Percentiles rank a stretch among this genome's conserved stretches.
These are phyloP conservation scores for Cadophora sp. DNA, from an alignment of 2,329 filamentous ascomycete species.

Conservation along the genomic window DNA sequence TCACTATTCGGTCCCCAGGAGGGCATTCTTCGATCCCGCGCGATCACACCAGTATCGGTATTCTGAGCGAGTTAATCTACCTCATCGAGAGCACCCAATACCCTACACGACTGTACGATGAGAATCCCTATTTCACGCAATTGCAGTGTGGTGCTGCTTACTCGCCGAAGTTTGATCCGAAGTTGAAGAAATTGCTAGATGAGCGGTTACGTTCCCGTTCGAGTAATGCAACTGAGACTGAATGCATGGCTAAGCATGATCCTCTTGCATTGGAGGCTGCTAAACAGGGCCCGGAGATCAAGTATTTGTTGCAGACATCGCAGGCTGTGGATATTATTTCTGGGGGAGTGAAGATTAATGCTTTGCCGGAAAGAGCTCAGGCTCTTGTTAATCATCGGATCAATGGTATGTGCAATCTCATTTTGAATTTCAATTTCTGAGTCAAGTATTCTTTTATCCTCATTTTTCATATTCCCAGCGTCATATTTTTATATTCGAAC, in stretches of 20 bases:
- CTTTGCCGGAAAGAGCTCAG: slow-evolving; percentile 59
- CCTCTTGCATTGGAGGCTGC: slow-evolving; percentile 39
- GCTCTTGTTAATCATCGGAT: slow-evolving; percentile 48
- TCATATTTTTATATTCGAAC: neutral
- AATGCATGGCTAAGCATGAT: slow-evolving; percentile 11
- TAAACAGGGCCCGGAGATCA: slow-evolving; percentile 49
- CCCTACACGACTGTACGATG: slow-evolving; percentile 46
- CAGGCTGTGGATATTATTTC: slow-evolving; percentile 60
- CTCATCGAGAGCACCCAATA: slow-evolving; percentile 67
- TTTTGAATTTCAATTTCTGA: neutral
- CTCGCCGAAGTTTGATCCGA: slow-evolving; percentile 19
- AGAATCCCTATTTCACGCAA: slow-evolving; percentile 44
- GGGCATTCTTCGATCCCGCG: slow-evolving; percentile 67
- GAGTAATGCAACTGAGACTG: neutral
- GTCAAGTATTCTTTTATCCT: neutral
- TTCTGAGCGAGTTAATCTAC: slow-evolving; percentile 70
- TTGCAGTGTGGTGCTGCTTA: slow-evolving; percentile 22
- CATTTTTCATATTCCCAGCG: neutral
- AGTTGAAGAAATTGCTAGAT: slow-evolving; percentile 17
- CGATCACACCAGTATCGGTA: slow-evolving; percentile 73
- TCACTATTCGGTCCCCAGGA: slow-evolving; percentile 58
- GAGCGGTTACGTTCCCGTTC: neutral
- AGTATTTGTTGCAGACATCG: slow-evolving; percentile 61
- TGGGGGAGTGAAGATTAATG: slow-evolving; percentile 63
- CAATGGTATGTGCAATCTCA: slow-evolving; percentile 13